Base-by-base conservation (phyloP, 352 stramenopile species). In the Bremia lactucae region DNA sequence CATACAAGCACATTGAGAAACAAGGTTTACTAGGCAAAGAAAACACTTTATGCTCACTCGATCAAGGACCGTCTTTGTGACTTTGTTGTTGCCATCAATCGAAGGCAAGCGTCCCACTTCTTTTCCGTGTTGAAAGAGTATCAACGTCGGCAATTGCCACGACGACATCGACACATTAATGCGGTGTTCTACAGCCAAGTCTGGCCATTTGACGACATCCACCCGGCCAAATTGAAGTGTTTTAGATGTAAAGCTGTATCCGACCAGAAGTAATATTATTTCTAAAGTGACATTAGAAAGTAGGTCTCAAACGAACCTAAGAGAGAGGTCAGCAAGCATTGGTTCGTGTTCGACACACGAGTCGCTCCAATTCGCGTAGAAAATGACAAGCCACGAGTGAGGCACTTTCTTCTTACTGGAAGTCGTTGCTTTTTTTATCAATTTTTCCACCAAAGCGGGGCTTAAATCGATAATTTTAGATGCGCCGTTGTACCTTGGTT, bases 351-450 rank as follows among this genome's bases (percentile, higher is more conserved):
- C 65, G 11, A 86, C 47, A 28, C 76, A 89, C 28, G 72, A 52
- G 50, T 85, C 72, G 48, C 68, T 86, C 72, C 73, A 87, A 52
- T 86, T 71, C 3, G 72, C 55, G 45, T 80, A 70, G 23, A 77
- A 85, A 46, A 83, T 87, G 19, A 87, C 59, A 9, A 89, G 52
- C 75, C 75, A 88, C 15, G 68, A 73, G 6, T 63, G 68, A 16
- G 55, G 44, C 21, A 56, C 62, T 0, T 39, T 40, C 31, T 49
- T 62, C 20, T 49, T 59, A 31, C 49, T 47, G 14, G 62, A 62
- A 8, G 42, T 31, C 40, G 48, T 21, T 45, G 29, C 2, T 42
- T 59, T 63, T 38, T 62, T 78, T 35, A 83, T 44, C 15, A 74
- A 35, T 36, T 69, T 71, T 46, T 81, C 65, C 21, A 81, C 49